A percentile compares a stretch with the other conserved stretches of the same genome.
These are phyloP conservation scores for Gymnopilus dilepis DNA, from an alignment of 768 basidiomycete species.

Conservation along the genomic window DNA sequence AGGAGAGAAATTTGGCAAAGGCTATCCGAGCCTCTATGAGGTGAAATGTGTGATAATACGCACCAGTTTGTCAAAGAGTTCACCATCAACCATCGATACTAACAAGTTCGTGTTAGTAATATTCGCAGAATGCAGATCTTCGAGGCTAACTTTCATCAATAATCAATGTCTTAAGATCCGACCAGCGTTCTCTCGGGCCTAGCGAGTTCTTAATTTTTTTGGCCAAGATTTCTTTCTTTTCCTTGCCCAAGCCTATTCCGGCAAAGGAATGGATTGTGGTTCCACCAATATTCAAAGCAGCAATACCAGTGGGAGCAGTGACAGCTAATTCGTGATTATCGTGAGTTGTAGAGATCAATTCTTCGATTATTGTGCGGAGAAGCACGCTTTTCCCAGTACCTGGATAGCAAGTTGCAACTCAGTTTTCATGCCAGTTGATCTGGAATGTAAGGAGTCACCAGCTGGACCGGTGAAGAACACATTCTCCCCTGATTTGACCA, in stretches of 20 bases:
- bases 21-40: slow-evolving; percentile 10
- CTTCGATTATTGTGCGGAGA: slow-evolving; percentile 63
- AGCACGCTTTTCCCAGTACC: slow-evolving; percentile 79
- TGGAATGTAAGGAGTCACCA: slow-evolving; percentile 44
- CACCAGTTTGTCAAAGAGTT: slow-evolving; percentile 73
- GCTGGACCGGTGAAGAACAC: slow-evolving; percentile 82
- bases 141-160: slow-evolving; percentile 69
- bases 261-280: slow-evolving; percentile 70
- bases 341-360: slow-evolving; percentile 31
- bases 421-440: too few relatives aligned
- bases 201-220: slow-evolving; percentile 32
- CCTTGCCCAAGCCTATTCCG: slow-evolving; percentile 66
- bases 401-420: slow-evolving; percentile 23
- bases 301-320: slow-evolving; percentile 70
- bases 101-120: background rate
- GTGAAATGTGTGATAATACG: slow-evolving; percentile 4
- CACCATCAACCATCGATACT: slow-evolving; percentile 81
- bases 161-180: slow-evolving; percentile 54
- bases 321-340: slow-evolving; percentile 46
- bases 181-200: slow-evolving; percentile 51
- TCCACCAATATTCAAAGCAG: slow-evolving; percentile 74
- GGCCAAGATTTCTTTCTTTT: slow-evolving; percentile 46
- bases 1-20: slow-evolving; percentile 27
- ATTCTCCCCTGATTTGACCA: slow-evolving; percentile 58
- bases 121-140: background rate